Evolutionary conservation across 116 monocot species (phyloP), one percentile per base, ranked within the genome.

Genomic region (Cymodocea nodosa): DNA sequence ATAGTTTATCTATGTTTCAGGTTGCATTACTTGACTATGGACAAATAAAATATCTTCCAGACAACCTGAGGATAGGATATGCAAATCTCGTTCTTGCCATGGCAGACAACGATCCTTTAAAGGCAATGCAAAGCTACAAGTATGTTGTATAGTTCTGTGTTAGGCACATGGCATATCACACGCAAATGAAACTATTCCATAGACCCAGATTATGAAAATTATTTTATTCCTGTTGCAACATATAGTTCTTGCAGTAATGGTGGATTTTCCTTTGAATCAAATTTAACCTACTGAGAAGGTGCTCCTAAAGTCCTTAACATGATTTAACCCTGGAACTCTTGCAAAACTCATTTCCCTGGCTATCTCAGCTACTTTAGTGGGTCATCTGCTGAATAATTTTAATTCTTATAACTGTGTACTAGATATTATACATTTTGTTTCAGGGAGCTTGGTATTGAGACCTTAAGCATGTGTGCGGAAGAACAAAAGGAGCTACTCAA

Each of bases 21-120:
- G 88, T 97, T 70, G 91, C 97, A 6, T 84, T 97, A 52, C 81
- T 97, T 63, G 97, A 97, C 68, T 97, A 91, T 74, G 97, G 97
- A 13, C 97, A 97, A 86, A 88, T 91, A 48, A 97, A 97, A 72
- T 69, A 78, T 65, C 87, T 97, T 59, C 88, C 91, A 36, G 86
- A 97, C 12, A 57, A 73, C 35, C 75, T 97, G 52, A 85, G 88
- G 65, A 75, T 91, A 59, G 97, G 85, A 75, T 97, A 84, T 83
- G 97, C 97, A 54, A 88, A 84, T 65, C 85, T 97, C 51, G 67
- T 97, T 65, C 62, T 85, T 79, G 83, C 85, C 68, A 80, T 97
- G 60, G 97, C 91, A 35, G 78, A 97, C 52, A 80, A 74, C 52
- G 80, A 91, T 65, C 82, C 73, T 50, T 35, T 18, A 65, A 88